phyloP scores from a whole-genome alignment of 2,329 filamentous ascomycete species.

The Xylariaceae sp. region DNA sequence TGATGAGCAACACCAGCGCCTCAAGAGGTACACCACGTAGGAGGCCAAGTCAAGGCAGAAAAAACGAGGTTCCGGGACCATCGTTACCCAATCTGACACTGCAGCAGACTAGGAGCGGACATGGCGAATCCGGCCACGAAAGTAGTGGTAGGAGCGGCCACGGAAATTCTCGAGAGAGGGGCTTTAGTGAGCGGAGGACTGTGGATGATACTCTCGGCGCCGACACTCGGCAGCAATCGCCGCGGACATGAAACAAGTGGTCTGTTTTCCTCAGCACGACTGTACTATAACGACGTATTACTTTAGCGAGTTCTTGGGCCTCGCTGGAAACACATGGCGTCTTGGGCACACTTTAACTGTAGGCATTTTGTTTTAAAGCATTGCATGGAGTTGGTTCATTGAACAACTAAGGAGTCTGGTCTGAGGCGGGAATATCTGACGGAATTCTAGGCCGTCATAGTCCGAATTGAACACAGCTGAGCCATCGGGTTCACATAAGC shows the following conservation, averaged over 20 bases:
- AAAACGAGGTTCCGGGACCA: slow-evolving; percentile 14
- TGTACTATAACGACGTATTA: too few species aligned
- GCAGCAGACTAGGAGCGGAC: background rate
- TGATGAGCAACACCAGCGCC: slow-evolving; percentile 9
- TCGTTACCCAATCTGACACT: slow-evolving; percentile 7
- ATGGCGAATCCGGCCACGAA: background rate
- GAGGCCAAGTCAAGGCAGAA: slow-evolving; percentile 13
- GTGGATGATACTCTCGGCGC: slow-evolving; percentile 24
- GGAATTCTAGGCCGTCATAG: too few species aligned
- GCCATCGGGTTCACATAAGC: too few species aligned
- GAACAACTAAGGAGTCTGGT: slow-evolving; percentile 3
- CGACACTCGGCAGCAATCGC: slow-evolving; percentile 10
- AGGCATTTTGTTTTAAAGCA: slow-evolving; percentile 11
- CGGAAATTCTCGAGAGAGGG: slow-evolving; percentile 19
- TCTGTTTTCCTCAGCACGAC: too few species aligned
- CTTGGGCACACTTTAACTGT: too few species aligned
- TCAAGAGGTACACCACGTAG: slow-evolving; percentile 13
- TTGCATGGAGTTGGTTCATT: slow-evolving; percentile 14
- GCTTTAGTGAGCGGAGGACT: slow-evolving; percentile 20
- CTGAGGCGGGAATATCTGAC: background rate
- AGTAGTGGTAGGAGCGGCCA: slow-evolving; percentile 9
- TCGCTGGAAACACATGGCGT: too few species aligned
- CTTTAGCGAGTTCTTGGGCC: too few species aligned
- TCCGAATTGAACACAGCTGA: too few species aligned
- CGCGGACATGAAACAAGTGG: background rate